phyloP scores from a whole-genome alignment of 2,329 filamentous ascomycete genomes.

The Aspergillus alliaceus region DNA sequence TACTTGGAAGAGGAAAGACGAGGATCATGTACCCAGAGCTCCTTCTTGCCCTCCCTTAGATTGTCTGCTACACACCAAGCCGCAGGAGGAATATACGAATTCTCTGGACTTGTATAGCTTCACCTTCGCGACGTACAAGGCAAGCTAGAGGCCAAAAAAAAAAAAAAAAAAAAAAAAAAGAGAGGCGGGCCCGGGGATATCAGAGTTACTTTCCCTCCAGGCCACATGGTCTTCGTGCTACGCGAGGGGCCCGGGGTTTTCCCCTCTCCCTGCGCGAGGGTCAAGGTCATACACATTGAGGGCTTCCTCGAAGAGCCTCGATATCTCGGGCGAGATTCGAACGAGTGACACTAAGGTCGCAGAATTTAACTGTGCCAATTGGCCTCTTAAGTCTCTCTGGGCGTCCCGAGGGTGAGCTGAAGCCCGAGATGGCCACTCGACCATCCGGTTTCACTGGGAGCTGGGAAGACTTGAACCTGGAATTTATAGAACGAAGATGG shows the following conservation, averaged over 20 bases:
- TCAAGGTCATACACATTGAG: background rate
- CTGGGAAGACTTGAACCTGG: too few species aligned
- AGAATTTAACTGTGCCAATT: too few species aligned
- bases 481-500: background rate
- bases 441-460: background rate
- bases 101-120: background rate
- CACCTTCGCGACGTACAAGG: background rate
- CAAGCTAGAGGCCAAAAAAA: too few species aligned
- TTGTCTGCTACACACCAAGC: too few species aligned
- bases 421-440: background rate
- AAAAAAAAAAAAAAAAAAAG: background rate
- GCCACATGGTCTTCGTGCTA: background rate
- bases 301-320: background rate
- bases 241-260: background rate
- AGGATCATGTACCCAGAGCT: too few species aligned
- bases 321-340: background rate
- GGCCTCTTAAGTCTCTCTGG: background rate
- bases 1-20: background rate
- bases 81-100: background rate
- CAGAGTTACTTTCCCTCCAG: background rate
- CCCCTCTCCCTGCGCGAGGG: background rate
- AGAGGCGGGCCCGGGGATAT: background rate
- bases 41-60: too few species aligned
- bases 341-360: too few species aligned
- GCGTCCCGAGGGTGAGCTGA: background rate